Conservation (phyloP, 345 rosid species). For the Euphorbia pulcherrima region DNA sequence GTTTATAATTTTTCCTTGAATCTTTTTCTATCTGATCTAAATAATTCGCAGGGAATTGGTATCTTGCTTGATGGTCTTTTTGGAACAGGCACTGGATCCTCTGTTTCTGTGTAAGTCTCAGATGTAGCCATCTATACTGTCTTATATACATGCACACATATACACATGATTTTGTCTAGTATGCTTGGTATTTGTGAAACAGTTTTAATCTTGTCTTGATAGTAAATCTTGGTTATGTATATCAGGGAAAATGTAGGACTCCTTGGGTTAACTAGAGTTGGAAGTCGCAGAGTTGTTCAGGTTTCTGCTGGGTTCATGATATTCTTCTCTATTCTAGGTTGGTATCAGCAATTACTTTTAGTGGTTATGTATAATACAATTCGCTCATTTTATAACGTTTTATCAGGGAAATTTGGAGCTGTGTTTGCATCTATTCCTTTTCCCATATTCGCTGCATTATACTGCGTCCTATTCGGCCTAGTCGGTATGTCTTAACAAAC, state of each 20-base stretch:
- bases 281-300: conserved; percentile 35
- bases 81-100: conserved; percentile 33
- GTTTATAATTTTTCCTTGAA: neutral
- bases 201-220: conserved; percentile 2
- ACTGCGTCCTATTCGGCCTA: conserved; percentile 32
- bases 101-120: conserved; percentile 29
- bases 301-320: conserved; percentile 28
- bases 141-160: neutral
- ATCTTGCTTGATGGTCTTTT: conserved; percentile 31
- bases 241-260: conserved; percentile 29
- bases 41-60: conserved; percentile 28
- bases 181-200: neutral
- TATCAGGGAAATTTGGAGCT: conserved; percentile 26
- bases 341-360: neutral
- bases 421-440: conserved; percentile 29
- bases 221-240: conserved; percentile 1
- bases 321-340: conserved; percentile 28
- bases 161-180: neutral
- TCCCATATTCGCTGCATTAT: conserved; percentile 24
- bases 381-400: neutral
- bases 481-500: conserved; percentile 19
- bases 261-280: conserved; percentile 31
- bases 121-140: neutral
- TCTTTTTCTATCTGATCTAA: neutral
- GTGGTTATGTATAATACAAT: neutral